phyloP scores from a whole-genome alignment of 345 rosid species.

The Populus simonii region DNA sequence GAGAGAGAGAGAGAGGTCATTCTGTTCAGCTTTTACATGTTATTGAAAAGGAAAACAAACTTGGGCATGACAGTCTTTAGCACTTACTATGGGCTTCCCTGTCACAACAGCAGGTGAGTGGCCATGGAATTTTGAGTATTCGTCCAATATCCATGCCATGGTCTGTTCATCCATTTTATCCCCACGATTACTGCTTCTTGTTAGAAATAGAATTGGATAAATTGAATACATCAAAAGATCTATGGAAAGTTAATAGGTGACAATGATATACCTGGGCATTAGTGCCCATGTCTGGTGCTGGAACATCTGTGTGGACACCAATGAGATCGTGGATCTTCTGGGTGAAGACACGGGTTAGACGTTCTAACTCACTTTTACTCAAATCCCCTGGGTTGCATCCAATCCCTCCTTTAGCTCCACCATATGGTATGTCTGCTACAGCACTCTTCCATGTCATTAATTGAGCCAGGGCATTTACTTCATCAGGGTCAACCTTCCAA shows the following conservation, averaged over 20 bases:
- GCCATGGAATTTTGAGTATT: constrained; percentile 95
- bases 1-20: background rate
- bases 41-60: constrained; percentile 6
- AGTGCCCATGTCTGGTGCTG: constrained; percentile 98
- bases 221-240: background rate
- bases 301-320: constrained; percentile 86
- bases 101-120: constrained; percentile 95
- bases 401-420: constrained; percentile 97
- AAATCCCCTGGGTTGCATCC: constrained; percentile 75
- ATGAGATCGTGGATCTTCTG: constrained; percentile 97
- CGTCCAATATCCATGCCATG: constrained; percentile 97
- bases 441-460: constrained; percentile 99
- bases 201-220: background rate
- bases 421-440: constrained; percentile 91
- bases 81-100: constrained; percentile 80
- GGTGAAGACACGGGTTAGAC: constrained; percentile 92
- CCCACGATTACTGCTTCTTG: background rate
- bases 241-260: background rate
- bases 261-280: constrained; percentile 58
- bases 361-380: constrained; percentile 69
- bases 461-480: constrained; percentile 96
- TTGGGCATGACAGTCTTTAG: background rate
- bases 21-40: background rate
- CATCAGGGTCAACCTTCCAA: constrained; percentile 87
- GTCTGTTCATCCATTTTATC: constrained; percentile 40